Conservation (phyloP, 176 grass and related monocot genomes). For the Phragmites australis region DNA sequence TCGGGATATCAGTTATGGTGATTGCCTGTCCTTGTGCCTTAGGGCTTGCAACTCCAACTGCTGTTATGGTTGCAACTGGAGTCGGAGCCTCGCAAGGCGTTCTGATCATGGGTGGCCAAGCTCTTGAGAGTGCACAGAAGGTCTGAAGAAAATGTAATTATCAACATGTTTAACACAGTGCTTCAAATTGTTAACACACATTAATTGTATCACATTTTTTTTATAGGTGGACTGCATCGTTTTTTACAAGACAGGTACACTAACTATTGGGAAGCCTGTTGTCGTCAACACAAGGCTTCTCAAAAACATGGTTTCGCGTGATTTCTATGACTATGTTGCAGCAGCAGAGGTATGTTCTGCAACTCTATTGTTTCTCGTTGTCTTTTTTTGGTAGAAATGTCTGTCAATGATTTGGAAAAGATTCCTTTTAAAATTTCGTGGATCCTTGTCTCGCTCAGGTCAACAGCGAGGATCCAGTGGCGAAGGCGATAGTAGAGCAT, state of each 20-base stretch:
- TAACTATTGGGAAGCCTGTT: conserved; percentile 76
- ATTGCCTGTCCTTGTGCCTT: conserved; percentile 95
- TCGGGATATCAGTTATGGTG: conserved; percentile 97
- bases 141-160: conserved; percentile 28
- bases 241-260: conserved; percentile 91
- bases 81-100: conserved; percentile 93
- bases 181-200: conserved; percentile 15
- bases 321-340: conserved; percentile 77
- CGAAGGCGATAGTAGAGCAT: conserved; percentile 72
- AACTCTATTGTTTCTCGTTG: not conserved
- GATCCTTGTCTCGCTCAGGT: conserved; percentile 45
- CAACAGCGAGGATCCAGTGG: conserved; percentile 96
- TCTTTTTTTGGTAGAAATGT: conserved; percentile 13
- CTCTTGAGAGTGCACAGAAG: conserved; percentile 93
- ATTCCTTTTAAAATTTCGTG: not conserved
- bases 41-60: conserved; percentile 93
- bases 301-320: conserved; percentile 74
- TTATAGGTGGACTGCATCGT: conserved; percentile 82
- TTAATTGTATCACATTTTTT: not conserved
- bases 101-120: conserved; percentile 92
- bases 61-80: conserved; percentile 97
- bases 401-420: not conserved
- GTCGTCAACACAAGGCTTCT: conserved; percentile 77
- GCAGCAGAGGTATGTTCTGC: conserved; percentile 63
- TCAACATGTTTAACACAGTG: not conserved